A percentile compares a stretch with the other conserved stretches of the same genome.
phyloP scores from a whole-genome alignment of 2,329 filamentous ascomycete genomes.

The Chaetomiaceae sp. region DNA sequence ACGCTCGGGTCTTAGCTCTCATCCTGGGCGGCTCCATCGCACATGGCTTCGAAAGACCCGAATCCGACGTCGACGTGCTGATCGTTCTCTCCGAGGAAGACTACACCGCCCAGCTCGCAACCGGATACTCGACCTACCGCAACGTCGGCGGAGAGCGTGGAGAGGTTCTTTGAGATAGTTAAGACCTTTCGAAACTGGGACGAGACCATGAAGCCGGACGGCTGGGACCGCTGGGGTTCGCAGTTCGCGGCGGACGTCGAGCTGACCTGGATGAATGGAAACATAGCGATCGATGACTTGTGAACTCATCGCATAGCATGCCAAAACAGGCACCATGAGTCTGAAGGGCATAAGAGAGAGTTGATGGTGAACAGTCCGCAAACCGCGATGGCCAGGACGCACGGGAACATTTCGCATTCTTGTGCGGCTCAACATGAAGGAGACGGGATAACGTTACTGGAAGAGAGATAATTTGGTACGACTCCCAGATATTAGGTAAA shows the following conservation, averaged over 20 bases:
- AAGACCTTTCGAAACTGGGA: not conserved
- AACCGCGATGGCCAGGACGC: too few species aligned
- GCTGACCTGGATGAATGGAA: conserved; percentile 3
- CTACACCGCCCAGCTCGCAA: conserved; percentile 5
- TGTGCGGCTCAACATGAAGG: too few species aligned
- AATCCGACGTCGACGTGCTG: conserved; percentile 18
- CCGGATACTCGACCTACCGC: conserved; percentile 8
- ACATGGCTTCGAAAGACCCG: conserved; percentile 12
- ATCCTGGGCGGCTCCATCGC: conserved; percentile 18
- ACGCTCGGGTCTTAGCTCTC: conserved; percentile 12
- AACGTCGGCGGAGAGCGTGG: conserved; percentile 7
- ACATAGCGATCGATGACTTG: conserved; percentile 1
- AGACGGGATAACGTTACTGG: too few species aligned
- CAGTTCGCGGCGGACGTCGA: conserved; percentile 7
- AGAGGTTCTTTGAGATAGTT: conserved; percentile 15
- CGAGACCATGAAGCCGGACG: not conserved
- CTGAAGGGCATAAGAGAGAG: too few species aligned
- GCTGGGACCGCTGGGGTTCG: not conserved
- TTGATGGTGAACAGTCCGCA: too few species aligned
- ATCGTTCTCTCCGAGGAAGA: conserved; percentile 16
- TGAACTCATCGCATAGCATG: too few species aligned
- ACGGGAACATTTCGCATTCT: too few species aligned
- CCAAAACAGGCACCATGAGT: too few species aligned
- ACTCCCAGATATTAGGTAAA: too few species aligned
- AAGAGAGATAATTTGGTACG: too few species aligned